A percentile compares a stretch with the other conserved stretches of the same genome.
Conservation (phyloP, 345 rosid genomes). For the Zanthoxylum bungeanum region DNA sequence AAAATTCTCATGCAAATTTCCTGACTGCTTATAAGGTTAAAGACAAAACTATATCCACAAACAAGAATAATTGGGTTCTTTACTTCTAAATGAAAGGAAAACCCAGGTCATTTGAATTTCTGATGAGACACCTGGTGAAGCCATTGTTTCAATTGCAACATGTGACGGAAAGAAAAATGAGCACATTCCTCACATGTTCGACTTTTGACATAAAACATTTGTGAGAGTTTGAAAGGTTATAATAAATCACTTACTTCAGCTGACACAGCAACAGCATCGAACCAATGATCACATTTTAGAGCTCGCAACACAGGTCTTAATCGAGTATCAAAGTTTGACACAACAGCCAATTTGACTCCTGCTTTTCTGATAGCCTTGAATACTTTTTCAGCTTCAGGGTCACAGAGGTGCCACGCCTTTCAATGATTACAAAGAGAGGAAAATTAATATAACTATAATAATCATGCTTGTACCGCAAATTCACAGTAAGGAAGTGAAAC, state of each 20-base stretch:
- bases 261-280: constrained; percentile 94
- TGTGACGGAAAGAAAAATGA: not conserved
- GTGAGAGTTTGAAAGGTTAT: constrained; percentile 1
- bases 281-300: constrained; percentile 87
- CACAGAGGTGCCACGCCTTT: constrained; percentile 98
- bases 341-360: constrained; percentile 85
- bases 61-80: not conserved
- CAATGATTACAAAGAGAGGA: constrained; percentile 2
- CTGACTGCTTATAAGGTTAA: not conserved
- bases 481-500: not conserved
- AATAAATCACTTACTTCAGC: constrained; percentile 66
- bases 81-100: not conserved
- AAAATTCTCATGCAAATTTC: not conserved
- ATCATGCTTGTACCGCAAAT: not conserved
- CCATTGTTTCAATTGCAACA: not conserved
- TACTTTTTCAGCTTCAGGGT: constrained; percentile 85
- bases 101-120: not conserved
- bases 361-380: constrained; percentile 73
- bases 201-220: not conserved
- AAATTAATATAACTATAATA: not conserved
- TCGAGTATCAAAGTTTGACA: constrained; percentile 95
- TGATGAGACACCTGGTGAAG: no score
- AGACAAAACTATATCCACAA: not conserved
- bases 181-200: not conserved
- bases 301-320: constrained; percentile 81